These are phyloP conservation scores for Globisporangium canariense DNA, from an alignment of 352 stramenopile species.

Conservation along the genomic window DNA sequence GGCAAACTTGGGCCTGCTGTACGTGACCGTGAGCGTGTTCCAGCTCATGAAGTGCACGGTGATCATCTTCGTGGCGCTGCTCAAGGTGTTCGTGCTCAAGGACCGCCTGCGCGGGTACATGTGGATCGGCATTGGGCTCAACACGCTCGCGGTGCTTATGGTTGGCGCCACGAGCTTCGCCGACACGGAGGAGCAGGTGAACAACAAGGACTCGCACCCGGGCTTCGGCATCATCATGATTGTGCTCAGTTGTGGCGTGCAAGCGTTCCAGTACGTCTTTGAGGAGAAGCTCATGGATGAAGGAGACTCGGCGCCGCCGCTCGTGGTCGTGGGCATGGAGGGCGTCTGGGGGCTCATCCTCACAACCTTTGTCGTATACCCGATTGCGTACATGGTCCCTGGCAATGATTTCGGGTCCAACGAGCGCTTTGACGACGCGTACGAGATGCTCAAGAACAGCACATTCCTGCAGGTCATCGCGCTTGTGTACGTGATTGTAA, in stretches of 20 bases:
- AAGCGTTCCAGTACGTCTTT: constrained; percentile 96
- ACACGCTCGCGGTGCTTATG: constrained; percentile 92
- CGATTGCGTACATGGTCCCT: constrained; percentile 88
- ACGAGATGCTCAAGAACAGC: constrained; percentile 69
- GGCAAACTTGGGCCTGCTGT: constrained; percentile 93
- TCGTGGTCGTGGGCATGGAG: constrained; percentile 95
- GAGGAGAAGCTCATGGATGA: constrained; percentile 98
- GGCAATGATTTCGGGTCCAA: constrained; percentile 93
- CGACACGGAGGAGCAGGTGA: constrained; percentile 57
- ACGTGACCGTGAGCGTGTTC: constrained; percentile 89
- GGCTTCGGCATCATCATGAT: constrained; percentile 92
- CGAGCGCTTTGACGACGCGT: constrained; percentile 87
- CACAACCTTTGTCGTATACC: constrained; percentile 93
- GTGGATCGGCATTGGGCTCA: constrained; percentile 96
- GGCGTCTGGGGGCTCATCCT: constrained; percentile 95
- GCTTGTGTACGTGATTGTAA: constrained; percentile 90
- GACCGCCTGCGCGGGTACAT: constrained; percentile 92
- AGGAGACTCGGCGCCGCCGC: constrained; percentile 87
- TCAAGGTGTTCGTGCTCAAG: constrained; percentile 94
- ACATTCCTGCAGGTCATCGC: constrained; percentile 58
- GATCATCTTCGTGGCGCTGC: constrained; percentile 96
- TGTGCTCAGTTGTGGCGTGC: constrained; percentile 92
- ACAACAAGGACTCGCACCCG: constrained; percentile 67
- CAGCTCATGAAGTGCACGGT: constrained; percentile 89
- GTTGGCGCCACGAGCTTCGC: constrained; percentile 93